Percentiles rank a stretch among this genome's conserved stretches.
Evolutionary conservation across 306 rosid species (phyloP).

Genomic region (Glycine tomentella): DNA sequence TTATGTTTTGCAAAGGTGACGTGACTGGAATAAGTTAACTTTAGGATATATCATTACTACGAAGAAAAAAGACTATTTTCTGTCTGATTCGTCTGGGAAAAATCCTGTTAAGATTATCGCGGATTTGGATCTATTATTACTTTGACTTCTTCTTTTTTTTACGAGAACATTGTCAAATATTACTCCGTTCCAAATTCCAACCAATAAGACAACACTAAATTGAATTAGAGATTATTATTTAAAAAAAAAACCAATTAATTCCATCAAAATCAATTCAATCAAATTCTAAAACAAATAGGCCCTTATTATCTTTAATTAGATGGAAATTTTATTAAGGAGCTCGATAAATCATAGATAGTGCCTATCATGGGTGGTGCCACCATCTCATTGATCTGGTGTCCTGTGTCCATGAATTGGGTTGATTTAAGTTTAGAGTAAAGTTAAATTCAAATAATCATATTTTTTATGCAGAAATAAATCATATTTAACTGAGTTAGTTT

Average conservation of each 20-base stretch:
- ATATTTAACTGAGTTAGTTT: no score
- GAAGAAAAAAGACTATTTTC: background rate
- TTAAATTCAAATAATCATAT: no score
- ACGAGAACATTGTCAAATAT: background rate
- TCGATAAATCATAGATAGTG: background rate
- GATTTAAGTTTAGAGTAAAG: no score
- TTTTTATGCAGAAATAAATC: no score
- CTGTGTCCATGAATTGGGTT: no score
- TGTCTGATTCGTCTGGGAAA: background rate
- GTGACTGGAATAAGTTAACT: background rate
- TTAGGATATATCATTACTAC: background rate
- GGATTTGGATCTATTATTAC: background rate
- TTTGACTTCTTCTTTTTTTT: background rate
- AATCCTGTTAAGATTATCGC: background rate
- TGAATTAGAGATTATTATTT: background rate
- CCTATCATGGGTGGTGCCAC: background rate
- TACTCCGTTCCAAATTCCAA: background rate
- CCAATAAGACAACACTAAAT: background rate
- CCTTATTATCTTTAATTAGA: no score
- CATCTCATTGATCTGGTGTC: background rate
- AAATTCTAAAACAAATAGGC: background rate
- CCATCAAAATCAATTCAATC: background rate
- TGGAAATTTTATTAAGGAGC: background rate
- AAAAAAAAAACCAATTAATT: no score
- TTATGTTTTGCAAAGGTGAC: conserved; percentile 1